Base-by-base conservation (phyloP, 192 early-diverging fungal genomes). In the Phlyctochytrium planicorne region DNA sequence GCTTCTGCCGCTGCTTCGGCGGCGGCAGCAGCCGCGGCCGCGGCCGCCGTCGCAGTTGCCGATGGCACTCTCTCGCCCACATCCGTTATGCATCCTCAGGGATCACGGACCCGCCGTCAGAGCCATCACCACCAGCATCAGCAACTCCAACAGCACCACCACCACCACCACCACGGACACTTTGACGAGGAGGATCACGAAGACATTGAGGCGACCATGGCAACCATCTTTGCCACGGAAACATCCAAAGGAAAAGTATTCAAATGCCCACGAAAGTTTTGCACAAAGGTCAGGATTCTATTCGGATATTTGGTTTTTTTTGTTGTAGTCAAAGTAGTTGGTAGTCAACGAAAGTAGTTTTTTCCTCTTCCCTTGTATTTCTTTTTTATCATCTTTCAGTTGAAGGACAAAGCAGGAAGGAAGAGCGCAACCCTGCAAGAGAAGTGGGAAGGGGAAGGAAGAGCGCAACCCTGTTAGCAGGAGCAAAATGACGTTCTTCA, bases 211-310 rank as follows among this genome's bases (percentile, higher is more conserved):
- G 40, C 40, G 40, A 14, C 40, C 10, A 47, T 47, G 40, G 40
- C 40, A 20, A 20, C 40, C 10, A 47, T 47, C 10, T 47, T 47
- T 47, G 40, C 40, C 40, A 47, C 40, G 10, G 40, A 47, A 6
- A 47, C 40, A 20, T 20, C 40, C 10, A 47, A 20, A 20, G 40
- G 25, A 2, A 71, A 71, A 31, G 55, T 71, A 6, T 71, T 63
- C 55, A 71, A 71, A 53, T 71, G 69, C 53, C 69, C 69, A 1
- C 33, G 63, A 59, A 60, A 60, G 27, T 35, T 71, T 6, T 71
- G 69, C 47, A 71, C 69, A 27, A 71, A 71, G 60, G 67, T 68
- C 6, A 47, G 40, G 10, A 47, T 47, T 20, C 40, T 6, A 47
- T 14, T 47, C n/a, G n/a, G n/a, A n/a, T n/a, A n/a, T n/a, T n/a